phyloP scores from a whole-genome alignment of 306 rosid species.

The Vicia villosa region DNA sequence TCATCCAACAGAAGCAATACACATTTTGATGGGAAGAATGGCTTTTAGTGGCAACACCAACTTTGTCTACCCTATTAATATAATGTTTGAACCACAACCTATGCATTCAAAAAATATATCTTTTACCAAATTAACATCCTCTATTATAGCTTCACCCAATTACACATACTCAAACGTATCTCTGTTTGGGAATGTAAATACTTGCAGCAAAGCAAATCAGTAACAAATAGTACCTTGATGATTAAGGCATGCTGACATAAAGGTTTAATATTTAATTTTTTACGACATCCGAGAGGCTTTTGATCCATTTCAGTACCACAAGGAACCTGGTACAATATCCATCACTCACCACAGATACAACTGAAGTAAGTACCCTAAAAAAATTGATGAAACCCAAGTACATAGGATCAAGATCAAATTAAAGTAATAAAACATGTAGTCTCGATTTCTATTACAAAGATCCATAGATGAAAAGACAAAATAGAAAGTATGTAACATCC shows the following conservation, averaged over 20 bases:
- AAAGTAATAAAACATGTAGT: constrained; percentile 3
- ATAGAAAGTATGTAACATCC: too few relatives aligned
- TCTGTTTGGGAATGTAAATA: constrained; percentile 22
- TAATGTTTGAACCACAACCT: too few relatives aligned
- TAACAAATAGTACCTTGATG: constrained; percentile 59
- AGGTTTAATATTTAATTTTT: constrained; percentile 64
- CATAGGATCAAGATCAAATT: constrained; percentile 28
- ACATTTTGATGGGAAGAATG: too few relatives aligned
- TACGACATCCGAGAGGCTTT: constrained; percentile 88
- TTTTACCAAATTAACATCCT: background rate
- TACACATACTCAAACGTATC: constrained; percentile 21
- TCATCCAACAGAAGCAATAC: too few relatives aligned
- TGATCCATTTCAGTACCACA: constrained; percentile 95
- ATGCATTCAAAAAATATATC: too few relatives aligned
- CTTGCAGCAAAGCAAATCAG: constrained; percentile 27
- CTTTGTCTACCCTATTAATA: too few relatives aligned
- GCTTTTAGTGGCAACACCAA: too few relatives aligned
- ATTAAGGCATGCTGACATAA: constrained; percentile 76
- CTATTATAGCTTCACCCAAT: constrained; percentile 27
- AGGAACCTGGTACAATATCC: constrained; percentile 69
- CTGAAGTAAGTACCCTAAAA: constrained; percentile 14
- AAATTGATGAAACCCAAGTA: constrained; percentile 22
- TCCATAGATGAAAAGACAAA: too few relatives aligned
- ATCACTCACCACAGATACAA: constrained; percentile 35
- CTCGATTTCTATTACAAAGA: too few relatives aligned